Evolutionary conservation across 768 basidiomycete genomes (phyloP), one percentile per base, ranked within the genome.

Genomic region (Lactarius hatsudake): DNA sequence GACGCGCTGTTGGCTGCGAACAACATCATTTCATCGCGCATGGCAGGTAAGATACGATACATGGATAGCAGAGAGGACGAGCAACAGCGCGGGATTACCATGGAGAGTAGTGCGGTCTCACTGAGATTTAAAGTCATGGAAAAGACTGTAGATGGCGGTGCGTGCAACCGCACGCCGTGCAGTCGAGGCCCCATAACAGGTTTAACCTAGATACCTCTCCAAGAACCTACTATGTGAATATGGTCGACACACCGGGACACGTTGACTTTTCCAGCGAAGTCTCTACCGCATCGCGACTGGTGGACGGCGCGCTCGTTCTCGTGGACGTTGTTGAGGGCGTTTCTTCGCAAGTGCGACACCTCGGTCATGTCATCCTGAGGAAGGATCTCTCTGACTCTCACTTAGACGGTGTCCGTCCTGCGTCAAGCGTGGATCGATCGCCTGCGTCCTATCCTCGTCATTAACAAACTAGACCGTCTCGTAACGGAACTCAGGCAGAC

Each of bases 261-360:
- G 96, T 99, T 28, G 97, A 98, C 77, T 99, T 99, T 72, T 96
- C 95, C 0, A 94, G 90, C 63, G 97, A 98, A 75, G 97, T 99
- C 0, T 98, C 95, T 1, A 92, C 94, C 1, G 95, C 96, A 26
- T 93, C 95, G 15, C 82, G 96, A 59, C 75, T 99, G 30, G 97
- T 95, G 72, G 97, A 98, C 77, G 97, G 97, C 17, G 94, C 96
- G 2, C 83, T 99, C 7, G 91, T 99, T 48, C 80, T 99, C 6
- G 94, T 99, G 1, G 97, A 99, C 75, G 94, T 93, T 2, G 94
- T 98, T 1, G 97, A 98, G 79, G 97, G 97, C 15, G 97, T 99
- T 26, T 98, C 95, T 76, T 98, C 96, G 1, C 97, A 98, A 82
- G 96, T 90, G 72, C 73, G 86, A 75, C 8, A n/a, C 32, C 13